Percentiles rank a stretch among this genome's conserved stretches.
phyloP scores from a whole-genome alignment of 139 green algal species.

The Chlamydomonas applanata region DNA sequence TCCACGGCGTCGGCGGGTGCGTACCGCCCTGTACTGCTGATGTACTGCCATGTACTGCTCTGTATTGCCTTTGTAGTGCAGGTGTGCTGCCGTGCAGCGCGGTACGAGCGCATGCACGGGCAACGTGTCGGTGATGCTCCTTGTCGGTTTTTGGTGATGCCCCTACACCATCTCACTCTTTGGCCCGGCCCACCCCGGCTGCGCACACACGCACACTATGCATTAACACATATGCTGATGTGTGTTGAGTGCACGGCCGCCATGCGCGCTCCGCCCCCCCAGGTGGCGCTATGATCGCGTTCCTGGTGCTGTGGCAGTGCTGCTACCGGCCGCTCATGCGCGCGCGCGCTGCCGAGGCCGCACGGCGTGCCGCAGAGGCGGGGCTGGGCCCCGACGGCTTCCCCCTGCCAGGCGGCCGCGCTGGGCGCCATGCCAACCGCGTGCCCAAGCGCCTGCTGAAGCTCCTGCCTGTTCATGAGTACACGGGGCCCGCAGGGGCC shows the following conservation, averaged over 20 bases:
- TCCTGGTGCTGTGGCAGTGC: conserved; percentile 7
- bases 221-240: no score
- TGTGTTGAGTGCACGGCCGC: no score
- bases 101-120: no score
- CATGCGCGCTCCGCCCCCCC: background rate
- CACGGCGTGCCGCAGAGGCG: background rate
- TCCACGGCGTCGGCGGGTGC: background rate
- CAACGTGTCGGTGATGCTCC: no score
- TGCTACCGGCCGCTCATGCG: conserved; percentile 11
- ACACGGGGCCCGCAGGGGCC: background rate
- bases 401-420: background rate
- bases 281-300: conserved; percentile 2
- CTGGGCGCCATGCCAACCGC: background rate
- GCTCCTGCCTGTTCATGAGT: background rate
- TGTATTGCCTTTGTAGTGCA: no score
- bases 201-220: no score
- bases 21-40: no score
- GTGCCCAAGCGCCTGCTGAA: conserved; percentile 1
- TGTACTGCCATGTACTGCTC: no score
- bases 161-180: no score
- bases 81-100: no score
- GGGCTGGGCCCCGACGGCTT: background rate
- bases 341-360: background rate
- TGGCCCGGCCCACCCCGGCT: no score
- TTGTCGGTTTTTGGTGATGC: no score